These are phyloP conservation scores for Paracoccidioides brasiliensis DNA, from an alignment of 2,329 filamentous ascomycete genomes.

Conservation along the genomic window DNA sequence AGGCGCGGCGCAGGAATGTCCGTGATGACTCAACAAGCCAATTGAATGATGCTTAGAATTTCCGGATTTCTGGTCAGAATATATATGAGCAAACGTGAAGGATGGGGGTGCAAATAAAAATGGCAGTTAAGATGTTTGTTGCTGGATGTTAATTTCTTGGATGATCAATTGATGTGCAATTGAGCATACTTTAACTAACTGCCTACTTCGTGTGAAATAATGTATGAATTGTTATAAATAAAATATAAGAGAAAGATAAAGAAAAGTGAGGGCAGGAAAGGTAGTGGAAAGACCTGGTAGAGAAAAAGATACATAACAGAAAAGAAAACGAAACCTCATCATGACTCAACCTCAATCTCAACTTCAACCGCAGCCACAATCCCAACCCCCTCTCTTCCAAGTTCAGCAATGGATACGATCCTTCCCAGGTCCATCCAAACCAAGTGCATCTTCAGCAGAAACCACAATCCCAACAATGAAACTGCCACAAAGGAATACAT, in stretches of 20 bases:
- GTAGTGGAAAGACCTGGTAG: too few relatives aligned
- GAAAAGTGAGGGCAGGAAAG: not conserved
- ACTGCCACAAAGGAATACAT: constrained; percentile 37
- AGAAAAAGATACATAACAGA: not conserved
- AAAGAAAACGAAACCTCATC: not conserved
- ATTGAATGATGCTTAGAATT: not conserved
- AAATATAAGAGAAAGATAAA: not conserved
- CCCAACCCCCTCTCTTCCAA: not conserved
- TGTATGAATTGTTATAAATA: not conserved
- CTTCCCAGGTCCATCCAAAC: not conserved
- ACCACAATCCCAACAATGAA: not conserved
- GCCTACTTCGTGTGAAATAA: not conserved
- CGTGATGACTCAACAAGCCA: not conserved
- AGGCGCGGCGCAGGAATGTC: not conserved
- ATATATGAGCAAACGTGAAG: not conserved
- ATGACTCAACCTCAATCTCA: not conserved
- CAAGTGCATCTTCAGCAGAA: not conserved
- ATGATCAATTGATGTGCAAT: too few relatives aligned
- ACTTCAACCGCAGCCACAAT: not conserved
- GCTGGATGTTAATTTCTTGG: too few relatives aligned
- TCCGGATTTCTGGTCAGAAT: not conserved
- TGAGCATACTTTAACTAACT: too few relatives aligned
- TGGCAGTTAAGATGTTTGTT: not conserved
- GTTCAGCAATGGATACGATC: not conserved
- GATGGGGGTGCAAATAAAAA: not conserved